These are phyloP conservation scores for Meira nashicola DNA, from an alignment of 1,284 basidiomycete genomes.

Conservation along the genomic window DNA sequence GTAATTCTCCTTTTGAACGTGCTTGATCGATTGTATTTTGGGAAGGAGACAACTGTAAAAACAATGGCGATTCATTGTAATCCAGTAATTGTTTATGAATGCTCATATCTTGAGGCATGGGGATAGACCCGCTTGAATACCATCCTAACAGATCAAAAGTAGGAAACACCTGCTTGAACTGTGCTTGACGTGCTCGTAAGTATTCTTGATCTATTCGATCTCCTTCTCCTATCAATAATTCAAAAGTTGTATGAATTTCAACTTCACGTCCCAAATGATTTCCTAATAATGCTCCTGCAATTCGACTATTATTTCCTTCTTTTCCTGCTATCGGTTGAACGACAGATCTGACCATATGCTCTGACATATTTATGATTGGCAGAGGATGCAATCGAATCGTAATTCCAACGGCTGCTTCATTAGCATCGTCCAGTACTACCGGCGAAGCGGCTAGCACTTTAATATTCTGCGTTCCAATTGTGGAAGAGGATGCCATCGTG, in stretches of 20 bases:
- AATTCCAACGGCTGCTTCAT: slow-evolving; percentile 21
- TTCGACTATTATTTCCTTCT: slow-evolving; percentile 50
- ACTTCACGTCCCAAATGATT: slow-evolving; percentile 88
- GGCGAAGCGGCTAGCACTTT: slow-evolving; percentile 23
- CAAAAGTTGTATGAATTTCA: slow-evolving; percentile 93
- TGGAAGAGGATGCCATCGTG: neutral
- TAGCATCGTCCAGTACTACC: slow-evolving; percentile 24
- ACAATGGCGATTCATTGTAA: slow-evolving; percentile 57
- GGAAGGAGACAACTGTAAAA: slow-evolving; percentile 57
- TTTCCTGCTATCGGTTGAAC: slow-evolving; percentile 58
- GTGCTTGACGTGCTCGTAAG: slow-evolving; percentile 73
- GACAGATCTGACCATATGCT: slow-evolving; percentile 79
- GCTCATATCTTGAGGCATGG: slow-evolving; percentile 67
- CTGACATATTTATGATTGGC: slow-evolving; percentile 92
- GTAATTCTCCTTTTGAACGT: slow-evolving; percentile 27
- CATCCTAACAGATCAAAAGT: slow-evolving; percentile 93
- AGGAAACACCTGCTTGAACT: slow-evolving; percentile 97
- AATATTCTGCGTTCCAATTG: neutral
- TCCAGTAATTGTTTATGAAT: slow-evolving; percentile 72
- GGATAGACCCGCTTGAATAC: slow-evolving; percentile 78
- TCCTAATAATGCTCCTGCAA: slow-evolving; percentile 87
- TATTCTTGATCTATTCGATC: slow-evolving; percentile 56
- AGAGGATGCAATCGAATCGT: slow-evolving; percentile 66
- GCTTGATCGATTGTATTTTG: slow-evolving; percentile 16
- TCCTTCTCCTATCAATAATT: slow-evolving; percentile 60